These are phyloP conservation scores for Epichloe glyceriae DNA, from an alignment of 2,329 filamentous ascomycete genomes.

Conservation along the genomic window DNA sequence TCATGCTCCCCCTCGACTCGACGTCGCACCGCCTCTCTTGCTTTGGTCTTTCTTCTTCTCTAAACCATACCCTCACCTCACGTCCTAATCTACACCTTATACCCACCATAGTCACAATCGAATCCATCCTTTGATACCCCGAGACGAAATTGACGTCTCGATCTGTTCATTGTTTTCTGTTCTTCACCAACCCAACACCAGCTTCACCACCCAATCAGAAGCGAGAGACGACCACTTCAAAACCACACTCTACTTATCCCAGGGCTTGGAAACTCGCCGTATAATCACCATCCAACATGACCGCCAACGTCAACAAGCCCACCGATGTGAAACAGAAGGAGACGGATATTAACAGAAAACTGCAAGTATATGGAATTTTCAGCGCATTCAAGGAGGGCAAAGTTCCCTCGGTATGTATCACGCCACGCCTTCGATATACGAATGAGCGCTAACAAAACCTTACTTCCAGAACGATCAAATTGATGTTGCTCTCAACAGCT, in stretches of 20 bases:
- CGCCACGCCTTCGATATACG: no score
- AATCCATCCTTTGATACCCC: conserved; percentile 18
- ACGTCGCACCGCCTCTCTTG: not conserved
- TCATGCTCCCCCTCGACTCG: not conserved
- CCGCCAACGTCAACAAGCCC: conserved; percentile 54
- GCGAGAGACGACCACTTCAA: not conserved
- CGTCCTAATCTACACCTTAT: conserved; percentile 5
- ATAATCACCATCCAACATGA: conserved; percentile 16
- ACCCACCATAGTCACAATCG: conserved; percentile 12
- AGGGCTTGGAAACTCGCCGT: no score
- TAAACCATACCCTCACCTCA: conserved; percentile 7
- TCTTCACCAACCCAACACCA: not conserved
- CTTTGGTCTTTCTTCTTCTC: conserved; percentile 1
- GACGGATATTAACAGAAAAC: conserved; percentile 79
- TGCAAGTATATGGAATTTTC: conserved; percentile 88
- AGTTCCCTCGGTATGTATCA: conserved; percentile 61
- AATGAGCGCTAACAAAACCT: not conserved
- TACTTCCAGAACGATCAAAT: conserved; percentile 72
- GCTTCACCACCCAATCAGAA: not conserved
- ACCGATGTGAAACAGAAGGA: conserved; percentile 66
- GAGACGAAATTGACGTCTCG: conserved; percentile 2
- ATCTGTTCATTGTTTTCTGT: not conserved
- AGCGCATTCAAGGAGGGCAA: conserved; percentile 79
- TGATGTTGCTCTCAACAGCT: conserved; percentile 85
- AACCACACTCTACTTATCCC: not conserved